Evolutionary conservation across 1,284 basidiomycete species (phyloP), one percentile per base, ranked within the genome.

Genomic region (Moesziomyces sp.): DNA sequence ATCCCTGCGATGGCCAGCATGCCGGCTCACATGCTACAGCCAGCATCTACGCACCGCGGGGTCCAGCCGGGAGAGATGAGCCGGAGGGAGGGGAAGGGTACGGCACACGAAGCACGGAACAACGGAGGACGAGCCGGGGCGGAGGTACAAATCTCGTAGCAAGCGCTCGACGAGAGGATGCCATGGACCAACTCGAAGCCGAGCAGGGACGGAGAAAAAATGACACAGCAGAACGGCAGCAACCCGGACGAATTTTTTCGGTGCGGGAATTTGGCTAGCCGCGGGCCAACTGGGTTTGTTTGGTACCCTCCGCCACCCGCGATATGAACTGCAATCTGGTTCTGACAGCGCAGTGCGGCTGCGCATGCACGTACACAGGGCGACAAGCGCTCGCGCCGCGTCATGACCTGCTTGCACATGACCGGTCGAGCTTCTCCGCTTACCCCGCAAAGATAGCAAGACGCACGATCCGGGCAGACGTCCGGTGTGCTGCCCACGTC

Each of bases 181-280:
- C 62, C 62, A 49, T 23, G 62, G 62, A 21, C 14, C 42, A 58
- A 64, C 50, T 54, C 43, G 51, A 4, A 16, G 21, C 45, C 24
- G 23, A 28, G 13, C 45, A 38, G 28, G 2, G 38, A 40, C 5
- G 13, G 14, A 40, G 18, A 7, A 40, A 40, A 40, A 40, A 40
- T 0, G 14, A 40, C 16, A 16, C 16, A 18, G 38, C 38, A 40
- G 38, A 40, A 18, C 38, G 18, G 38, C 18, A 40, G 38, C 16
- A 16, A 16, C 14, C 16, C 38, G 16, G 38, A n/a, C 16, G 38
- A 40, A 18, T 40, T 46, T 56, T 63, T 30, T 42, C 38, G 43
- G 42, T 57, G 55, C 35, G 54, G 30, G 63, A 52, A 56, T 52
- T 48, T 56, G 43, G 57, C 14, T 18, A 40, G 38, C 63, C 63